Base-by-base conservation (phyloP, 345 rosid genomes). In the Isatis tinctoria region DNA sequence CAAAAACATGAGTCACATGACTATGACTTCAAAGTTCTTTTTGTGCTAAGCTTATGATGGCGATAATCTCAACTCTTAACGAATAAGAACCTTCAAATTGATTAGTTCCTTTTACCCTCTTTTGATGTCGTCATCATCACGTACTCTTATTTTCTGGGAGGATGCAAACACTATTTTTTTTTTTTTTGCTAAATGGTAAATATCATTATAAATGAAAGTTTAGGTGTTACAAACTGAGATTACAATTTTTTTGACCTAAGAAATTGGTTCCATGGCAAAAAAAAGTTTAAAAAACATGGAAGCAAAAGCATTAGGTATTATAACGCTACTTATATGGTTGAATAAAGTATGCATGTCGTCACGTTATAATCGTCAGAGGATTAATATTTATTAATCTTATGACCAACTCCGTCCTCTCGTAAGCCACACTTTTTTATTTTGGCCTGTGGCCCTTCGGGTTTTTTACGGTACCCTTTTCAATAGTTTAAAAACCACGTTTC, bases 401-500 rank as follows among this genome's bases (percentile, higher is more conserved):
- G 74, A 43, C 65, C 64, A 75, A 35, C n/a, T 68, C 39, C 20
- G 22, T 33, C 60, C 3, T 51, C 69, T 8, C 53, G 27, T 18
- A 48, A 45, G 22, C 51, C 51, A 45, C 51, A 45, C 8, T n/a
- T 20, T 48, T 48, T 14, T 8, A 1, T 48, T 37, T 67, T 52
- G 60, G 36, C 17, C 7, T 37, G 17, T 68, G 74, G 32, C 74
- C 69, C 11, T 69, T 75, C 5, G 65, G 58, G 69, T 33, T 69
- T 63, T 51, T 68, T 57, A 60, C 22, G 33, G 26, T 33, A 61
- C 40, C 48, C 45, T 40, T 68, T 43, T 17, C n/a, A 17, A 41
- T 68, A 10, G 11, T 60, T 75, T 30, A 2, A 33, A 68, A 10
- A 60, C 32, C 65, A 60, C 68, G 78, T 74, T 59, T 28, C 67